A percentile compares a stretch with the other conserved stretches of the same genome.
Conservation (phyloP, 2,329 filamentous ascomycete genomes). For the Aureobasidium sp. region DNA sequence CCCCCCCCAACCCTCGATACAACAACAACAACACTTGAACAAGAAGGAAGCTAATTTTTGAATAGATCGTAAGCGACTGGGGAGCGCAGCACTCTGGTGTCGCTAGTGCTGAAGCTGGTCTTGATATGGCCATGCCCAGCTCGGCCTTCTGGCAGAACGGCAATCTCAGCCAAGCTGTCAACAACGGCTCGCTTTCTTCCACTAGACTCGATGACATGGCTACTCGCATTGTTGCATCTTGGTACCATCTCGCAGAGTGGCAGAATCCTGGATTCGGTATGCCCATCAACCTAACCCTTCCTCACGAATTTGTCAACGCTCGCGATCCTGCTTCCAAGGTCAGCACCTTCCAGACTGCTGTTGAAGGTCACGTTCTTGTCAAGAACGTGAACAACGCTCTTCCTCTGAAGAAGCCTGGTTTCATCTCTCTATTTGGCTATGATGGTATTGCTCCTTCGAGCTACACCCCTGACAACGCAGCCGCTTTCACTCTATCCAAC, state of each 20-base stretch:
- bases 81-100: constrained; percentile 55
- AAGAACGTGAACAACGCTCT: constrained; percentile 54
- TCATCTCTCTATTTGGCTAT: constrained; percentile 57
- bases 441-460: constrained; percentile 37
- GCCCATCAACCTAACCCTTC: constrained; percentile 41
- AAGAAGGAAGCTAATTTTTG: neutral
- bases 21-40: too few relatives aligned
- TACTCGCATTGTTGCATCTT: constrained; percentile 45
- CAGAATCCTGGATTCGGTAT: constrained; percentile 45
- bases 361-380: constrained; percentile 58
- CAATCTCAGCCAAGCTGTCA: constrained; percentile 49
- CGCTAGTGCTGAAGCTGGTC: constrained; percentile 52
- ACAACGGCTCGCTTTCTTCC: constrained; percentile 52
- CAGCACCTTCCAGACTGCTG: constrained; percentile 49
- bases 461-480: constrained; percentile 10
- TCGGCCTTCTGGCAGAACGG: constrained; percentile 27
- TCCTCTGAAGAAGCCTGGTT: constrained; percentile 44
- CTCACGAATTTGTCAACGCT: constrained; percentile 50
- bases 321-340: constrained; percentile 45
- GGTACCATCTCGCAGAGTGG: constrained; percentile 45
- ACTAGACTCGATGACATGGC: constrained; percentile 57
- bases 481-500: neutral
- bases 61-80: constrained; percentile 62
- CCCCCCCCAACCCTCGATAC: too few relatives aligned
- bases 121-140: constrained; percentile 64